phyloP scores from a whole-genome alignment of 2,329 filamentous ascomycete genomes.

The Colletotrichum orchidophilum region DNA sequence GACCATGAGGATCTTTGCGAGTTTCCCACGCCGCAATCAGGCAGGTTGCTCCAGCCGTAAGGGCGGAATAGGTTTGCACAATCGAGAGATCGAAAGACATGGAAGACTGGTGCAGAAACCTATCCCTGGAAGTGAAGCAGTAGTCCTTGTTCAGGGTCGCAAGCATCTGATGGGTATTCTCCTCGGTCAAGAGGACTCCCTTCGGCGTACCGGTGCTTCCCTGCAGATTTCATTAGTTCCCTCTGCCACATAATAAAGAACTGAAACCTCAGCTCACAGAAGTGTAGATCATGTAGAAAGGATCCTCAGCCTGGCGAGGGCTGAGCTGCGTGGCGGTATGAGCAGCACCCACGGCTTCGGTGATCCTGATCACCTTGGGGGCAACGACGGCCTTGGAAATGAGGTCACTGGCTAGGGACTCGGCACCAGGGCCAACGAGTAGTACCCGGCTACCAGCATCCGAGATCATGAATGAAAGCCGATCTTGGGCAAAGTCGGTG shows the following conservation, averaged over 20 bases:
- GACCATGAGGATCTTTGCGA: conserved; percentile 37
- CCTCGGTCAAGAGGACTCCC: conserved; percentile 38
- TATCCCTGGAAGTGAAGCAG: conserved; percentile 34
- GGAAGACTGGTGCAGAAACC: conserved; percentile 37
- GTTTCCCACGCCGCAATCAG: conserved; percentile 37
- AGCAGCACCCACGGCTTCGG: neutral
- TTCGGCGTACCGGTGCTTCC: conserved; percentile 36
- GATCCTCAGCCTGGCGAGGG: neutral
- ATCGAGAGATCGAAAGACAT: neutral
- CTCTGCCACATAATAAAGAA: neutral
- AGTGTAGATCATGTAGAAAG: neutral
- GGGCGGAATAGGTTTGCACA: neutral
- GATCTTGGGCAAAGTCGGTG: conserved; percentile 38
- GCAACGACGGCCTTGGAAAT: neutral
- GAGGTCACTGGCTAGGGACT: neutral
- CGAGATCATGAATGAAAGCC: conserved; percentile 38
- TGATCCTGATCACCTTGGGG: neutral
- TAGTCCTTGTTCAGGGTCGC: conserved; percentile 37
- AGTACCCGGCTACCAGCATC: conserved; percentile 33
- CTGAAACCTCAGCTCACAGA: neutral
- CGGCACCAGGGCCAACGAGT: neutral
- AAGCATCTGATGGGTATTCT: conserved; percentile 40
- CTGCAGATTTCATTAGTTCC: neutral
- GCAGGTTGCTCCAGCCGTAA: conserved; percentile 34
- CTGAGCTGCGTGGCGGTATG: neutral